Conservation (phyloP, 2,329 filamentous ascomycete species). For the Microsporum audouinii region DNA sequence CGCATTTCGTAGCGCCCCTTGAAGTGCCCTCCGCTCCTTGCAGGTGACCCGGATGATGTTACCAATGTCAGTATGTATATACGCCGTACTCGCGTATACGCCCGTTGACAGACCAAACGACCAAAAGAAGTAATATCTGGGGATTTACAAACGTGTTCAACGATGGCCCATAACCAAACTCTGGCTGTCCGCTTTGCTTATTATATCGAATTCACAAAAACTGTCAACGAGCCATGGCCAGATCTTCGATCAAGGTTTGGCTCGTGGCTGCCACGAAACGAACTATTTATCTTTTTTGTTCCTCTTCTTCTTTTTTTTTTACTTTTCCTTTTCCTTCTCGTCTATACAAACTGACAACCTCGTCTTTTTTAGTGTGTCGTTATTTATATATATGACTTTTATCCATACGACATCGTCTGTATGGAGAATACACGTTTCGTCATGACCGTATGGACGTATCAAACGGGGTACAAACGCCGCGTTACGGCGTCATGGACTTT, state of each 20-base stretch:
- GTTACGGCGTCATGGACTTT: background rate
- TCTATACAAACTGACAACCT: background rate
- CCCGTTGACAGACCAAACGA: too few species aligned
- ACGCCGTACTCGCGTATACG: too few species aligned
- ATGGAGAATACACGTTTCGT: background rate
- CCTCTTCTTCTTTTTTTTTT: too few species aligned
- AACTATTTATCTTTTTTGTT: background rate
- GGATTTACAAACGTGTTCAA: too few species aligned
- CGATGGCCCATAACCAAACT: too few species aligned
- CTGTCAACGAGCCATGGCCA: background rate
- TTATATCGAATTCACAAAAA: background rate
- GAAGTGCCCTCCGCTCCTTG: too few species aligned
- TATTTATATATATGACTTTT: background rate
- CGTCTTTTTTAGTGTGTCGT: background rate
- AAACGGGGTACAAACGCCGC: background rate
- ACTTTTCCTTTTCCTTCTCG: background rate
- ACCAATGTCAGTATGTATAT: too few species aligned
- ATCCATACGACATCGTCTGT: background rate
- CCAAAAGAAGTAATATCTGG: too few species aligned
- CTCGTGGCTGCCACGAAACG: conserved; percentile 5
- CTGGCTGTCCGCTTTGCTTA: too few species aligned
- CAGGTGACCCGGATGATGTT: too few species aligned
- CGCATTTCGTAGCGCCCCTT: too few species aligned
- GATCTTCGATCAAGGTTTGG: conserved; percentile 2
- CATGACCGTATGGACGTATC: background rate